Conservation (phyloP, 768 basidiomycete genomes). For the Termitomyces sp. region DNA sequence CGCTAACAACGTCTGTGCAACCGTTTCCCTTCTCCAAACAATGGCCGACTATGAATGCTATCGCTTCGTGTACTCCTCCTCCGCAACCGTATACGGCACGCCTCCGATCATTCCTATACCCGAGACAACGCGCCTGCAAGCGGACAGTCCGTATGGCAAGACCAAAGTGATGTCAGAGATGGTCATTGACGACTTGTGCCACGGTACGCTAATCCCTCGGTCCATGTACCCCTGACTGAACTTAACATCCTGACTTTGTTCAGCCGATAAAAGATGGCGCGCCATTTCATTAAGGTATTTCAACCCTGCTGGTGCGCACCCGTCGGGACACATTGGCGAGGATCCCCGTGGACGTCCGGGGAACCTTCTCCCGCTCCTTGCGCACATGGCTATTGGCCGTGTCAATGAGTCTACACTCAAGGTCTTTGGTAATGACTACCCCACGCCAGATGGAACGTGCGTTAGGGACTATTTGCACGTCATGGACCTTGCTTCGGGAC, state of each 20-base stretch:
- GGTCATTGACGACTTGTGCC: slow-evolving; percentile 83
- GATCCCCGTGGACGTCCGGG: slow-evolving; percentile 95
- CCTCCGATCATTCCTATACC: slow-evolving; percentile 92
- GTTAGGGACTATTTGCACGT: slow-evolving; percentile 95
- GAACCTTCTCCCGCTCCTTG: slow-evolving; percentile 88
- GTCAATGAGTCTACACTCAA: slow-evolving; percentile 63
- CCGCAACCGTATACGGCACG: slow-evolving; percentile 96
- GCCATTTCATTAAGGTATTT: slow-evolving; percentile 93
- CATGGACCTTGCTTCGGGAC: slow-evolving; percentile 92
- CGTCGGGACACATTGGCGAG: slow-evolving; percentile 92
- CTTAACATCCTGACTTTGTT: background rate
- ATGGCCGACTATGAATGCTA: slow-evolving; percentile 84
- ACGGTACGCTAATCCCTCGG: slow-evolving; percentile 40
- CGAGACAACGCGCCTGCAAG: slow-evolving; percentile 80
- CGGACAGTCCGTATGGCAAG: slow-evolving; percentile 91
- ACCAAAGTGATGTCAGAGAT: slow-evolving; percentile 96
- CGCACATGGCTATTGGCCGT: slow-evolving; percentile 92
- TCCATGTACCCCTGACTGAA: background rate
- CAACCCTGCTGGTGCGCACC: slow-evolving; percentile 99
- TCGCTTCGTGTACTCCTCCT: slow-evolving; percentile 94
- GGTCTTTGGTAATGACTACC: slow-evolving; percentile 97
- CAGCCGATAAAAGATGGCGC: slow-evolving; percentile 73
- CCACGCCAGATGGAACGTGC: slow-evolving; percentile 94
- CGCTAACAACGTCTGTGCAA: slow-evolving; percentile 88
- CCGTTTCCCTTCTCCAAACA: slow-evolving; percentile 76